Percentiles rank a stretch among this genome's conserved stretches.
Evolutionary conservation across 2,329 filamentous ascomycete species (phyloP).

Genomic region (Metarhizium anisopliae): DNA sequence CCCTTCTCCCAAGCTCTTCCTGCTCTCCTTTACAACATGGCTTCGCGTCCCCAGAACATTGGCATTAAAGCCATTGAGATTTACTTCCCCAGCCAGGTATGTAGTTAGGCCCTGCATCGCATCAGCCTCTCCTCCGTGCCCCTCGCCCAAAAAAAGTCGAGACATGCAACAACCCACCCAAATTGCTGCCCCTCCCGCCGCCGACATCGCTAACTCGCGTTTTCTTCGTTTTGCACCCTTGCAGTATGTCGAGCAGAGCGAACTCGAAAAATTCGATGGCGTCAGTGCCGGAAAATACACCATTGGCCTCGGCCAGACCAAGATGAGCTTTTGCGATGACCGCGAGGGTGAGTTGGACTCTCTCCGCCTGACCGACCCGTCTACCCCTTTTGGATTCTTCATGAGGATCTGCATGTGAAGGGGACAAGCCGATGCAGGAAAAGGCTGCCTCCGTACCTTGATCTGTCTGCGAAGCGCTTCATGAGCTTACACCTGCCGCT

Average conservation of each 20-base stretch:
- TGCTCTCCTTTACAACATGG: slow-evolving; percentile 41
- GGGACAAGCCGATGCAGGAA: neutral
- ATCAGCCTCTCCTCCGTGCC: neutral
- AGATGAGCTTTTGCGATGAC: slow-evolving; percentile 89
- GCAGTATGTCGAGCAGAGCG: slow-evolving; percentile 75
- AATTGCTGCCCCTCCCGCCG: slow-evolving; percentile 1
- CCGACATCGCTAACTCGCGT: slow-evolving; percentile 18
- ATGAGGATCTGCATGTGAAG: neutral
- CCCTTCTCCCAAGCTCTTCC: neutral
- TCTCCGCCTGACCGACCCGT: slow-evolving; percentile 8
- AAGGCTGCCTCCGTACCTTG: neutral
- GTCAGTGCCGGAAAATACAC: slow-evolving; percentile 79
- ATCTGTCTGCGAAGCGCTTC: neutral
- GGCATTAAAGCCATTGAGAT: slow-evolving; percentile 91
- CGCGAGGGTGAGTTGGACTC: slow-evolving; percentile 57
- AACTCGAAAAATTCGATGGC: slow-evolving; percentile 82
- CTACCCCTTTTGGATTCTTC: neutral
- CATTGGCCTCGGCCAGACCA: slow-evolving; percentile 82
- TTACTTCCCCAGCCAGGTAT: slow-evolving; percentile 78
- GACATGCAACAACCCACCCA: too few relatives aligned
- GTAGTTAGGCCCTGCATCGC: slow-evolving; percentile 18
- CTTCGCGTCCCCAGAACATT: slow-evolving; percentile 73
- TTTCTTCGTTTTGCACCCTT: slow-evolving; percentile 4
- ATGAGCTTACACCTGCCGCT: slow-evolving; percentile 1
- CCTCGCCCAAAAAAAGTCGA: neutral